Evolutionary conservation across 768 basidiomycete genomes (phyloP).

Genomic region (Lactarius indigo): DNA sequence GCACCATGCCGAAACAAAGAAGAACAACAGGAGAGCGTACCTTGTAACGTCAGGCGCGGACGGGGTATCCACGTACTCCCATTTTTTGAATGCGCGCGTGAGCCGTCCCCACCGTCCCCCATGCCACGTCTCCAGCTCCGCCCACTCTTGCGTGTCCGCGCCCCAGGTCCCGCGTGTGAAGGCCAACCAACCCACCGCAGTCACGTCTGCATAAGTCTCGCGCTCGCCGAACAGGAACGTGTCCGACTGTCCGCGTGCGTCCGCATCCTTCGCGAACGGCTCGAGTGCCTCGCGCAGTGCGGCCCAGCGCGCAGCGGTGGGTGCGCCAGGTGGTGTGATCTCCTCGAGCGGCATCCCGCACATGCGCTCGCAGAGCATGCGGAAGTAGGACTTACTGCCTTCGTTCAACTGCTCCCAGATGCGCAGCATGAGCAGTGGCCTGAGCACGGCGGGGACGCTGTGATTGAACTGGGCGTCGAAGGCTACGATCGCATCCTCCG

Average conservation of each 20-base stretch:
- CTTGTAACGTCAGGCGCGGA: background rate
- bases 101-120: conserved; percentile 33
- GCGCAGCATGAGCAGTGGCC: conserved; percentile 14
- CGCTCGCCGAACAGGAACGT: conserved; percentile 35
- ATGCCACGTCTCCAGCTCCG: conserved; percentile 38
- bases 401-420: conserved; percentile 31
- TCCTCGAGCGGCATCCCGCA: conserved; percentile 40
- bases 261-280: conserved; percentile 23
- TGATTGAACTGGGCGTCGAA: conserved; percentile 27
- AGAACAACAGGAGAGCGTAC: background rate
- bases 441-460: conserved; percentile 1
- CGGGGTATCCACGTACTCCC: conserved; percentile 16
- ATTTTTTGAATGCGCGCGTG: conserved; percentile 10
- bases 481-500: conserved; percentile 22
- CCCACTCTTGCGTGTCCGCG: conserved; percentile 42
- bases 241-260: conserved; percentile 18
- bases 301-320: conserved; percentile 37
- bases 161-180: conserved; percentile 36
- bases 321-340: conserved; percentile 32
- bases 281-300: conserved; percentile 35
- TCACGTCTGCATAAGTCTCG: conserved; percentile 42
- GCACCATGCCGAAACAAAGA: background rate
- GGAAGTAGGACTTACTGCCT: conserved; percentile 39
- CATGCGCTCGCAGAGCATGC: conserved; percentile 33
- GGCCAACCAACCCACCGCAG: conserved; percentile 32